Base-by-base conservation (phyloP, 768 basidiomycete species). In the Lactifluus hygrophoroides region DNA sequence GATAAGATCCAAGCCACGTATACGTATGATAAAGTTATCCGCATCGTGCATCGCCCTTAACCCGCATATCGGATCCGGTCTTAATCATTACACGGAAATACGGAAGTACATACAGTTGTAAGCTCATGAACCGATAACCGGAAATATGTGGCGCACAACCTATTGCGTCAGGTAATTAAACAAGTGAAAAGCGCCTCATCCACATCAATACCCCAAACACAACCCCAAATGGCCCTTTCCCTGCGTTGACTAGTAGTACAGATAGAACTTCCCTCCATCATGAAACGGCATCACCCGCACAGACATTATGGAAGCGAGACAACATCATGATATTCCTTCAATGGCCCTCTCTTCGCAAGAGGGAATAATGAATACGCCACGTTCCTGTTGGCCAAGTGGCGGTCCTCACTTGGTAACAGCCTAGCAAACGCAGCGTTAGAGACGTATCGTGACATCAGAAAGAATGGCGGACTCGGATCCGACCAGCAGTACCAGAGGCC, bases 401-500 rank as follows among this genome's bases (percentile, higher is more conserved):
- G 37, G 45, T 38, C 42, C 40, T 28, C 8, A 21, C 21, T 43
- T 40, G 19, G 21, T 19, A 47, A 42, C 25, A 44, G 28, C 50
- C 62, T 61, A 43, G 42, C 3, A 4, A 14, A 43, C n/a, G 16
- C 21, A 32, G 28, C 49, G 49, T 43, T 21, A 61, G 46, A 38
- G 45, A 45, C 13, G 44, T 38, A 19, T 23, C 17, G 3, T 16
- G n/a, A 46, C 42, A 51, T 17, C 27, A 45, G 44, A 21, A 54
- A 56, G 30, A 23, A 53, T 0, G 43, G 56, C 53, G 48, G 46
- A 58, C 54, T 55, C 43, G 11, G 17, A 55, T 63, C 56, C 53
- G 57, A 54, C 61, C 56, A 43, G 40, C 48, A 52, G 43, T 62
- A 64, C 61, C 63, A 64, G 13, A 62, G 44, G 17, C 56, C 17